These are phyloP conservation scores for Naganishia cerealis DNA, from an alignment of 1,284 basidiomycete species.

Conservation along the genomic window DNA sequence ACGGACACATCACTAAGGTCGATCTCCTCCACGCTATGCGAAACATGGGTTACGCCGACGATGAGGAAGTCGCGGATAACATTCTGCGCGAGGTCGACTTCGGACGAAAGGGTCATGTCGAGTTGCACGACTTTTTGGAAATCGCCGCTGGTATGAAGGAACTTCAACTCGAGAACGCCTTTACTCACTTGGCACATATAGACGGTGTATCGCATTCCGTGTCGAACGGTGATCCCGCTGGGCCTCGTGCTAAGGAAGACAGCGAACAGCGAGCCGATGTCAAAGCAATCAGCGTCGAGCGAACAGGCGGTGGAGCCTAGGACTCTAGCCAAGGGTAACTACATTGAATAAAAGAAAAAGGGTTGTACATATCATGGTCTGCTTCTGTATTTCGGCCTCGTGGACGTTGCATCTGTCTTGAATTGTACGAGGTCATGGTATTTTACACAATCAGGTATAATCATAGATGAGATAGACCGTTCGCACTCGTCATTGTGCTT, in stretches of 20 bases:
- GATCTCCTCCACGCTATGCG: constrained; percentile 53
- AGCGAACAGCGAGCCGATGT: constrained; percentile 56
- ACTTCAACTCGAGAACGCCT: constrained; percentile 62
- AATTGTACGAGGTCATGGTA: constrained; percentile 15
- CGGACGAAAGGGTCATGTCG: constrained; percentile 60
- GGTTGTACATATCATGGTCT: constrained; percentile 23
- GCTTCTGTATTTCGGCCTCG: neutral
- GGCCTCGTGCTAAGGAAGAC: constrained; percentile 41
- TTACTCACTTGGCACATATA: constrained; percentile 53
- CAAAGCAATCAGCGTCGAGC: constrained; percentile 74
- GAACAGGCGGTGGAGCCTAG: constrained; percentile 78
- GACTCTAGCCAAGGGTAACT: neutral
- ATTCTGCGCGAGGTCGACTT: constrained; percentile 75
- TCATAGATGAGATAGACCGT: constrained; percentile 8
- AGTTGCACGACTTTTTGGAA: constrained; percentile 79
- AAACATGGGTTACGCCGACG: constrained; percentile 46
- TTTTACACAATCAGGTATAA: constrained; percentile 13
- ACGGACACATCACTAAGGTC: constrained; percentile 48
- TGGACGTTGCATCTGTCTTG: constrained; percentile 10
- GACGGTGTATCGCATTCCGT: constrained; percentile 39
- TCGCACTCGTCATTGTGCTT: neutral
- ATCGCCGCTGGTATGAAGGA: constrained; percentile 80
- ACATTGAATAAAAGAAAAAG: constrained; percentile 17
- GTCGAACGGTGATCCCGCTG: constrained; percentile 39
- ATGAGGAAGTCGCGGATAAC: constrained; percentile 63